Evolutionary conservation across 1,284 basidiomycete genomes (phyloP).

Genomic region (Phylloboletellus chloephorus): DNA sequence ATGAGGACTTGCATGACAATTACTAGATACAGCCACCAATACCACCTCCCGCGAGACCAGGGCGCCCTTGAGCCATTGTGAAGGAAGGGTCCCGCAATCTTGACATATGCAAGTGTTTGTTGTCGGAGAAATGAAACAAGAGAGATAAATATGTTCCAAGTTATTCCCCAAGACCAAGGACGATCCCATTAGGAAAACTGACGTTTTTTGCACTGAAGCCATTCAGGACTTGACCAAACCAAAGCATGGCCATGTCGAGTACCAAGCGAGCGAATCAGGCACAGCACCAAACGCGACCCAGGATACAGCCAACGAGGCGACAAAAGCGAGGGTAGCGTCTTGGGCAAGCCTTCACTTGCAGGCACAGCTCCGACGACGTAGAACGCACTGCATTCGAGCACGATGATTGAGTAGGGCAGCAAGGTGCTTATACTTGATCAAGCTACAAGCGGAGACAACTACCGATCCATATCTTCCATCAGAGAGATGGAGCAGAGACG

Average conservation of each 20-base stretch:
- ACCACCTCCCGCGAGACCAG: slow-evolving; percentile 31
- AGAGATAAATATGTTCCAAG: slow-evolving; percentile 13
- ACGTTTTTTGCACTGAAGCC: slow-evolving; percentile 25
- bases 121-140: neutral
- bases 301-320: slow-evolving; percentile 29
- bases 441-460: slow-evolving; percentile 17
- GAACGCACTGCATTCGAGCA: slow-evolving; percentile 17
- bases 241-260: slow-evolving; percentile 24
- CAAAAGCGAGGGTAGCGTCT: slow-evolving; percentile 28
- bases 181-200: slow-evolving; percentile 24
- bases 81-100: slow-evolving; percentile 29
- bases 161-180: slow-evolving; percentile 21
- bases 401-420: neutral
- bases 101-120: slow-evolving; percentile 6
- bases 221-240: slow-evolving; percentile 26
- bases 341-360: slow-evolving; percentile 21
- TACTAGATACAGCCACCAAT: slow-evolving; percentile 31
- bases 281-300: slow-evolving; percentile 29
- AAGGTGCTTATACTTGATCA: slow-evolving; percentile 20
- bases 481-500: slow-evolving; percentile 2
- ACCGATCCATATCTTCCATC: slow-evolving; percentile 25
- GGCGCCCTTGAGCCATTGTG: slow-evolving; percentile 33
- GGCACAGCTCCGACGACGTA: slow-evolving; percentile 25
- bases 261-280: slow-evolving; percentile 28
- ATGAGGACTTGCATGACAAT: slow-evolving; percentile 29